Base-by-base conservation (phyloP, 495 filamentous ascomycete species). In the Aspergillus saccharolyticus region DNA sequence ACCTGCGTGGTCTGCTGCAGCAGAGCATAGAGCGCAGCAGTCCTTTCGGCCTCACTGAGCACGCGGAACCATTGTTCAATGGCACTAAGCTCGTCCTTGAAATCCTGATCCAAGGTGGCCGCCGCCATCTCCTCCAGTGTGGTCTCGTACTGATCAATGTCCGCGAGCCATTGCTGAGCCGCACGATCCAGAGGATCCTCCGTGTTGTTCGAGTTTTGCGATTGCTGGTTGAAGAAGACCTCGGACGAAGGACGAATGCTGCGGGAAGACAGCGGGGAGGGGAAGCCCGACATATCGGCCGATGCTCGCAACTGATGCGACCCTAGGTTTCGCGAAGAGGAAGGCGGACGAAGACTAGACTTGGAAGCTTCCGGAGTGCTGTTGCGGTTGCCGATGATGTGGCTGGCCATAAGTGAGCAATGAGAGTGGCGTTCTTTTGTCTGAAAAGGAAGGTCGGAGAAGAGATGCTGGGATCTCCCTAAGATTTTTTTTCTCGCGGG, bases 41-140 rank as follows among this genome's bases (percentile, higher is more conserved):
- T 98, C 52, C 94, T 79, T 75, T 98, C 94, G 18, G 94, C 91
- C 74, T 98, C 94, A 66, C 93, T 96, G 54, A 98, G 79, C 24
- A 98, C 94, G 46, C 91, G 88, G 73, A 98, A 98, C 94, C 94
- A 98, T 76, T 98, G 93, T 77, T 98, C 94, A 67, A 98, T 98
- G 57, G 94, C 94, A 72, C 89, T 94, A 52, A 98, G 84, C 74
- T 98, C 94, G 76, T 97, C 94, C 78, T 97, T 98, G 78, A 98
- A 98, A 63, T 98, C 95, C 74, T 98, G 95, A 71, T 98, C 94
- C 33, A 97, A 78, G 12, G 95, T 96, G 47, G 95, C 94, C 28
- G 93, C 91, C 18, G 94, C 95, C 94, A 98, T 98, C 71, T 98
- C 94, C 71, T 97, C 95, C 65, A 98, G 73, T 4, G 94, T 98